These are phyloP conservation scores for Pyricularia grisea DNA, from an alignment of 2,329 filamentous ascomycete species.

Conservation along the genomic window DNA sequence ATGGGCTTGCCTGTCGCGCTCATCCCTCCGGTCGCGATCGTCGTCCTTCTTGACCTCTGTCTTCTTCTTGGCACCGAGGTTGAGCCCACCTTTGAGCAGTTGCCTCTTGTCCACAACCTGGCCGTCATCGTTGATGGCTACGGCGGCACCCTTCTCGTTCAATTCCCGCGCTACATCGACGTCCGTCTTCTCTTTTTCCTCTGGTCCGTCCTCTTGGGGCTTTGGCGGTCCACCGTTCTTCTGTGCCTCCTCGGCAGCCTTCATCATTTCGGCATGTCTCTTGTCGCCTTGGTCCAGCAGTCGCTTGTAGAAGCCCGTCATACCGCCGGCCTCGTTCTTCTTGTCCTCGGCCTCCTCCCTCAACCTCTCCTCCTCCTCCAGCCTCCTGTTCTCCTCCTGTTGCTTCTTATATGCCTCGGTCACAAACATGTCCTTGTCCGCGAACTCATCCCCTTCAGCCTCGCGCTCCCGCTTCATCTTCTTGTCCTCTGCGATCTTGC, in stretches of 20 bases:
- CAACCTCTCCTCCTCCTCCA: conserved; percentile 63
- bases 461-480: conserved; percentile 69
- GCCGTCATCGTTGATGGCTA: conserved; percentile 73
- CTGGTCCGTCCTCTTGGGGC: conserved; percentile 17
- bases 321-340: conserved; percentile 58
- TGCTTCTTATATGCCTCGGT: conserved; percentile 76
- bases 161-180: conserved; percentile 59
- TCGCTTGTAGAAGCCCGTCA: conserved; percentile 71
- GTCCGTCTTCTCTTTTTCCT: conserved; percentile 41
- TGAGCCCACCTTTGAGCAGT: conserved; percentile 65
- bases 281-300: conserved; percentile 63
- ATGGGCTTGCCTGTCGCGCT: conserved; percentile 16
- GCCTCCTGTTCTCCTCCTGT: conserved; percentile 61
- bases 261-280: conserved; percentile 59
- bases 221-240: conserved; percentile 28
- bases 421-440: conserved; percentile 78
- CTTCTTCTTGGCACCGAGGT: conserved; percentile 58
- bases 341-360: conserved; percentile 55
- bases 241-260: conserved; percentile 50
- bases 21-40: conserved; percentile 15
- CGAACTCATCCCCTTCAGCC: conserved; percentile 71
- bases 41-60: conserved; percentile 11
- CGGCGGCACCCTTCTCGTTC: conserved; percentile 48
- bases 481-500: conserved; percentile 71
- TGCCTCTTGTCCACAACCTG: conserved; percentile 80